Evolutionary conservation across 2,329 filamentous ascomycete species (phyloP), one percentile per base, ranked within the genome.

Genomic region (Curvularia hawaiiensis): DNA sequence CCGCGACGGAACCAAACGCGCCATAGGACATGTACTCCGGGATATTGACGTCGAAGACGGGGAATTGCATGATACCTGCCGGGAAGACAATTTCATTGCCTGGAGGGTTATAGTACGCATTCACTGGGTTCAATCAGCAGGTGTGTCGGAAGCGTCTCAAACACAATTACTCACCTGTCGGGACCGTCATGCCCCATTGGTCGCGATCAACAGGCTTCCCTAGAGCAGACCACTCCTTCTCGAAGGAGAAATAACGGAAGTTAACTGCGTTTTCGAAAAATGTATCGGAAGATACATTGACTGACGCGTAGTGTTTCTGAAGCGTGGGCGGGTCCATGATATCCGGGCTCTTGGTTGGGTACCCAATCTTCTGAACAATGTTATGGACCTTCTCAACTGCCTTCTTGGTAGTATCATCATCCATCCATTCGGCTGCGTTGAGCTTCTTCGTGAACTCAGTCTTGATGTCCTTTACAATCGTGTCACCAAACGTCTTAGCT

Each of bases 401-500:
- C 7, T 85, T 78, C 52, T 83, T 78, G 44, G 83, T 83, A 20
- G 88, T 85, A 44, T 84, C 79, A 2, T 84, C 77, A 43, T 86
- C 85, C 83, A 90, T 89, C 88, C 88, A 91, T 16, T 80, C 76
- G 0, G 85, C 84, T 3, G 78, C 74, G 35, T 83, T 79, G 45
- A 90, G 76, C 57, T 84, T 88, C 55, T 84, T 82, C 3, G 84
- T 82, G 65, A 91, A 91, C 20, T 85, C 82, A 16, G 83, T 79
- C 72, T 89, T 90, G 70, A 92, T 88, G 62, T 90, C 86, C 10
- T 83, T 83, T n/a, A 91, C 84, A 63, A 92, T 87, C 52, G 86
- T 82, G 56, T 90, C 86, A 16, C 88, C 88, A 45, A 90, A 84
- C 4, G 84, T 76, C 69, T 90, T 89, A 0, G 87, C 87, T 20